These are phyloP conservation scores for Sphaerosporella brunnea DNA, from an alignment of 495 filamentous ascomycete genomes.

Conservation along the genomic window DNA sequence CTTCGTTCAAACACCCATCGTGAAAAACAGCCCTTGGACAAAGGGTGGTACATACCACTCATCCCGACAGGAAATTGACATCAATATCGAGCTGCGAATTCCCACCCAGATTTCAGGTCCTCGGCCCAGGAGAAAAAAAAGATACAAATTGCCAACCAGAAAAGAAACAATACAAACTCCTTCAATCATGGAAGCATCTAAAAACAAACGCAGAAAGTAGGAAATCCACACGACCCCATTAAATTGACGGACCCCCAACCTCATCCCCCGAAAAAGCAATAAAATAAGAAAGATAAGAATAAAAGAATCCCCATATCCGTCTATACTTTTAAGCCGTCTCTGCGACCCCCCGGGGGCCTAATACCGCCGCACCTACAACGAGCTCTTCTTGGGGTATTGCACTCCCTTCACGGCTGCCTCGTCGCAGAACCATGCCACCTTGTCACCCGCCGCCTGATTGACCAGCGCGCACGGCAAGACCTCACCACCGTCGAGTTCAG, in stretches of 20 bases:
- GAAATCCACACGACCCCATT: not conserved
- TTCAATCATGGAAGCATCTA: no score
- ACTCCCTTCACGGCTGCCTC: slow-evolving; percentile 65
- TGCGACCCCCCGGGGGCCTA: no score
- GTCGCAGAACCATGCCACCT: slow-evolving; percentile 92
- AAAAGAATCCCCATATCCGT: not conserved
- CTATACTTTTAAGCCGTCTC: not conserved
- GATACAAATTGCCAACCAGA: not conserved
- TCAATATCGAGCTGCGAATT: no score
- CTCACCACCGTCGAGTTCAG: slow-evolving; percentile 46
- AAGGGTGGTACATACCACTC: no score
- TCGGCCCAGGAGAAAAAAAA: not conserved
- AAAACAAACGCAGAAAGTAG: not conserved
- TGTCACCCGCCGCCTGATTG: slow-evolving; percentile 62
- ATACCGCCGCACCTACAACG: slow-evolving; percentile 23
- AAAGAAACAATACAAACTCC: not conserved
- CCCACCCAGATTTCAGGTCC: no score
- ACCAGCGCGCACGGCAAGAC: slow-evolving; percentile 70
- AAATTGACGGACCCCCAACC: no score
- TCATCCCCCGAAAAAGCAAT: no score
- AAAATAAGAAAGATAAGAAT: no score
- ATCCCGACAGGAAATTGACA: no score
- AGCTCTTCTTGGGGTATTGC: slow-evolving; percentile 48
- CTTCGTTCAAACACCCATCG: no score
- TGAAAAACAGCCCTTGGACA: no score